Evolutionary conservation across 257 asterid genomes (phyloP), one percentile per base, ranked within the genome.

Genomic region (Solanum piurae): DNA sequence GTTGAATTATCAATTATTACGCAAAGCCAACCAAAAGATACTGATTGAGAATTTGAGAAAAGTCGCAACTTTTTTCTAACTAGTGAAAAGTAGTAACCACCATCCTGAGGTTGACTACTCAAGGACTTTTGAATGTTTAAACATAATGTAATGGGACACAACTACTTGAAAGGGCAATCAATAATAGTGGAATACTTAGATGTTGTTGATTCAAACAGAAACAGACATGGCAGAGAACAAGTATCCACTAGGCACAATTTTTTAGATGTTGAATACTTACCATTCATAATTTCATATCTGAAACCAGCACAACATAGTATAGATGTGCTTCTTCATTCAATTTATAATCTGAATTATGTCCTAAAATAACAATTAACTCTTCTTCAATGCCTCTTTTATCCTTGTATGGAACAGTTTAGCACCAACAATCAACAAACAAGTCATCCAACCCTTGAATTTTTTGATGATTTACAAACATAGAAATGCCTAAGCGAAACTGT

Each of bases 161-260:
- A 64, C 86, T 58, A 40, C 36, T 60, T 31, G n/a, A 82, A 82
- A 82, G 69, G 42, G 85, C 69, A 82, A 73, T 73, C 84, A 58
- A 9, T 58, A 9, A 74, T 86, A 84, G 89, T 89, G 89, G 72
- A 46, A 89, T 89, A 87, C 91, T n/a, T n/a, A n/a, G n/a, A n/a
- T n/a, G n/a, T 31, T 16, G 44, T 72, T 34, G 11, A 69, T 29
- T 58, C 66, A 58, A 21, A 14, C 58, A 46, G 58, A 46, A 13
- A 13, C 20, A 44, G 18, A 12, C 2, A 36, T 36, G 8, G 38
- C 38, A 36, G 38, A 36, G 38, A 36, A 36, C 38, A 36, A 36
- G 8, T 36, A 36, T 36, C 38, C 8, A 36, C 8, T 6, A 36
- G 38, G 38, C 38, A 36, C 38, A 36, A 6, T 36, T 6, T 36